A percentile compares a stretch with the other conserved stretches of the same genome.
These are phyloP conservation scores for Mariannaea elegans DNA, from an alignment of 2,329 filamentous ascomycete genomes.

Conservation along the genomic window DNA sequence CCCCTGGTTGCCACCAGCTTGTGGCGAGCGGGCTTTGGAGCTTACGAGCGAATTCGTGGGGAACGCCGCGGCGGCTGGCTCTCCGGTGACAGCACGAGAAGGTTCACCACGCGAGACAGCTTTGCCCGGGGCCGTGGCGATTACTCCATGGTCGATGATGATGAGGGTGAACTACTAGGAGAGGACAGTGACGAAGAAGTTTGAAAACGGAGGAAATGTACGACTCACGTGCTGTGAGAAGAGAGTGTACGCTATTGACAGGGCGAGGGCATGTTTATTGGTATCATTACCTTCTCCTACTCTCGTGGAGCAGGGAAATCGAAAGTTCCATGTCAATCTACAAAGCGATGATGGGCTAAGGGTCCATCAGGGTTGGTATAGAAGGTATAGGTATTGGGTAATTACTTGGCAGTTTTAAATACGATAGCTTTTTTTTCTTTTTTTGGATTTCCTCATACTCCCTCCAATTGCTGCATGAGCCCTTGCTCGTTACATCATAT, in stretches of 20 bases:
- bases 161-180: conserved; percentile 92
- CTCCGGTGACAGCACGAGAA: conserved; percentile 64
- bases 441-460: not conserved
- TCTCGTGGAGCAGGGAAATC: not conserved
- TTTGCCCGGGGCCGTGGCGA: conserved; percentile 90
- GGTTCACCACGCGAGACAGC: conserved; percentile 87
- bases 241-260: not conserved
- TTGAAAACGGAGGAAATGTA: conserved; percentile 36
- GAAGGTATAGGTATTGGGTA: conserved; percentile 14
- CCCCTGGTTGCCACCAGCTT: conserved; percentile 78
- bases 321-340: not conserved
- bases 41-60: conserved; percentile 61
- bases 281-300: not conserved
- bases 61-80: conserved; percentile 60
- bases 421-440: not conserved
- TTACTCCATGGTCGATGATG: conserved; percentile 88
- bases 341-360: not conserved
- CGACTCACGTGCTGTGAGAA: conserved; percentile 24
- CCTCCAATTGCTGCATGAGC: not conserved
- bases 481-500: not conserved
- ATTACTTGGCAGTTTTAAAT: conserved; percentile 12
- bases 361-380: conserved; percentile 12
- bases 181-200: conserved; percentile 94
- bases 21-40: conserved; percentile 70
- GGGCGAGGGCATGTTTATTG: not conserved